Evolutionary conservation across 306 rosid species (phyloP), one percentile per base, ranked within the genome.

Genomic region (Hippophae gyantsensis): DNA sequence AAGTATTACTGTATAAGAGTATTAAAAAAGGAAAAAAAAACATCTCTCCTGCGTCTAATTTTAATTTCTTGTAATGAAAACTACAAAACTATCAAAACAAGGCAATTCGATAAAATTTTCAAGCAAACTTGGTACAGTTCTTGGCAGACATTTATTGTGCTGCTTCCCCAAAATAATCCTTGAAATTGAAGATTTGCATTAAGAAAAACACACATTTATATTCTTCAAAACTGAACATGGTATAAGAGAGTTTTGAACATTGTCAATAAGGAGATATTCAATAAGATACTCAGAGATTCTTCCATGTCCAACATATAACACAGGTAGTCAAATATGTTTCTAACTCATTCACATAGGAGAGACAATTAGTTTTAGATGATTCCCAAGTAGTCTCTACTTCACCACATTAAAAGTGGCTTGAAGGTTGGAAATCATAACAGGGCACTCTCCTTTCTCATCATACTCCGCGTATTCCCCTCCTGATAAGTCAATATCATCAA

Each of bases 381-480:
- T 45, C 42, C 6, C 12, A 2, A n/a, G 32, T 12, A 48, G 13
- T 7, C 52, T 51, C 78, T 81, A 78, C 79, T 73, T 80, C 60
- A 75, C 79, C 80, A 82, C 87, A 8, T 76, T 81, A 80, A 92
- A 87, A 38, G 72, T 80, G 46, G 95, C 72, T 13, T 74, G 76
- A 45, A 77, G 73, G 60, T 73, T 78, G 62, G 93, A 85, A 67
- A 87, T 75, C 99, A 81, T 87, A 67, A 84, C 96, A 2, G 95
- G 93, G 63, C 77, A 83, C 75, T 79, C 87, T 65, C 98, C 96
- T 81, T 87, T 85, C 86, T 85, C 99, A 70, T 75, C 89, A 61
- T 88, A 92, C 56, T 85, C 99, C n/a, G 80, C 76, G 56, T 57
- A 88, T 6, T 92, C 93, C 48, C 78, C 88, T 50, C 63, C 82